These are phyloP conservation scores for Apiospora koreana DNA, from an alignment of 2,329 filamentous ascomycete species.

Conservation along the genomic window DNA sequence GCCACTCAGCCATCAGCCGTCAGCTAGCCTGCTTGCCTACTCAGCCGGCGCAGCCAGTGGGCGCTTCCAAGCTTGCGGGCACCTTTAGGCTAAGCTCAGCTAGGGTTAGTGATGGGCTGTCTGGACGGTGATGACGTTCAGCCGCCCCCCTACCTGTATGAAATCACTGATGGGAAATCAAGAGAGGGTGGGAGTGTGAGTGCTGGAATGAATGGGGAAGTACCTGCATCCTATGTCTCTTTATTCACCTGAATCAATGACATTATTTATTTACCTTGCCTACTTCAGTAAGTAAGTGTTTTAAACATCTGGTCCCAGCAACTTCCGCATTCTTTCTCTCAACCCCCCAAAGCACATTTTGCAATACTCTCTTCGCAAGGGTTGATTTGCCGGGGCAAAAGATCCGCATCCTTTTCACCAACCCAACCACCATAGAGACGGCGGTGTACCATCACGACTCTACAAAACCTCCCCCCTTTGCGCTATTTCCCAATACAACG, in stretches of 20 bases:
- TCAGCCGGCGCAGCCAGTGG: neutral
- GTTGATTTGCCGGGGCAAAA: neutral
- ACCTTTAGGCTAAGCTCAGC: neutral
- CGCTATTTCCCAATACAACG: conserved; percentile 1
- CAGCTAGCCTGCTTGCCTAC: neutral
- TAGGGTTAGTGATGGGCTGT: neutral
- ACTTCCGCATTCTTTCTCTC: neutral
- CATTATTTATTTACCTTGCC: neutral
- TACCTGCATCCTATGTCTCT: neutral
- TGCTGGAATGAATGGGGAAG: neutral
- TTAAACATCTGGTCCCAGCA: neutral
- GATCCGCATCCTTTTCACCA: conserved; percentile 5
- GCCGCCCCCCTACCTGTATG: neutral
- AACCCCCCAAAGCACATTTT: neutral
- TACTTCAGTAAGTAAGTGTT: neutral
- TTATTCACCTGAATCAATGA: too few relatives aligned
- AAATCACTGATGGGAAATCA: conserved; percentile 9
- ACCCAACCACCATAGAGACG: conserved; percentile 8
- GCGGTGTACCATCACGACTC: conserved; percentile 10
- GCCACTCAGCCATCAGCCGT: neutral
- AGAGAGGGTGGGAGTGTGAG: too few relatives aligned
- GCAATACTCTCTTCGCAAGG: neutral
- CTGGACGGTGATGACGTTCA: neutral
- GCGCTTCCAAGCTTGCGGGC: neutral
- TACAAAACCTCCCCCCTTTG: neutral